These are phyloP conservation scores for Dictyostelium citrinum DNA, from an alignment of 78 protist species.

Conservation along the genomic window DNA sequence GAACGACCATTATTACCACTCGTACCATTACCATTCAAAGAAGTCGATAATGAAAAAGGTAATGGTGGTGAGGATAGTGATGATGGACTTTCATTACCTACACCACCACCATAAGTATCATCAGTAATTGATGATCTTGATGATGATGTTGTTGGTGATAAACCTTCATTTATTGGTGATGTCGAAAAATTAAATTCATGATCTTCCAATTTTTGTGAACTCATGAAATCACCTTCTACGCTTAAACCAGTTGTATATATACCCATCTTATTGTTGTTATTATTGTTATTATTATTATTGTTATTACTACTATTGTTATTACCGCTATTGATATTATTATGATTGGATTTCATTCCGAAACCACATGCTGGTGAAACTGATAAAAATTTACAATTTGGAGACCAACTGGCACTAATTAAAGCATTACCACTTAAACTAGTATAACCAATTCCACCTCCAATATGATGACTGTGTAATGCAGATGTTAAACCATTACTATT, in stretches of 20 bases:
- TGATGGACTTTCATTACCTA: not conserved
- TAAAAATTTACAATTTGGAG: conserved; percentile 64
- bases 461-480: not conserved
- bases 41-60: not conserved
- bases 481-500: not conserved
- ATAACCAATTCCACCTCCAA: not conserved
- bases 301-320: not conserved
- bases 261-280: not conserved
- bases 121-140: not conserved
- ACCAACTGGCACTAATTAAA: conserved; percentile 49
- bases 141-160: not conserved
- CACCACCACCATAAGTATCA: not conserved
- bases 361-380: conserved; percentile 10
- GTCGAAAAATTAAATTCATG: not conserved
- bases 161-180: not conserved
- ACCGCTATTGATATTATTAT: not conserved
- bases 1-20: conserved; percentile 1
- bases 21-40: not conserved
- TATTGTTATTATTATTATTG: not conserved
- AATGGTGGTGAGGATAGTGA: not conserved
- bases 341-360: not conserved
- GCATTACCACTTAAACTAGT: not conserved
- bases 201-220: conserved; percentile 7
- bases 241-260: not conserved
- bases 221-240: not conserved